Evolutionary conservation across 257 asterid species (phyloP), one percentile per base, ranked within the genome.

Genomic region (Capsicum chinense): DNA sequence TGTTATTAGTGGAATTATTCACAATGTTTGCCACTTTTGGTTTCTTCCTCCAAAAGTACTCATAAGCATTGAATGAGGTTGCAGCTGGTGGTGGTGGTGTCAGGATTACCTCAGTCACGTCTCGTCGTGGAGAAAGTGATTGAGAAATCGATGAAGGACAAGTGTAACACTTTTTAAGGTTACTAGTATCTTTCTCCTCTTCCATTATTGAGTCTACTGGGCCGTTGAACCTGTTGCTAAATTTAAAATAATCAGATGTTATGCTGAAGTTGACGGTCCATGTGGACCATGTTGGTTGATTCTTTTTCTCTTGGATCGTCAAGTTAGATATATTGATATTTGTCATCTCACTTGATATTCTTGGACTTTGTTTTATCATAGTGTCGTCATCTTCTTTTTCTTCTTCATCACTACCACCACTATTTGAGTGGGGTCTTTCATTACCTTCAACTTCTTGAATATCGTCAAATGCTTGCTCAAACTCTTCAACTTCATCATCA

Each of bases 31-130:
- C 57, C 39, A 68, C 58, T 35, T 79, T 57, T 56, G 88, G 83
- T 87, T 91, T 90, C 83, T 82, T 90, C 80, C 92, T 79, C 98
- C 98, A 95, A 85, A 93, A 93, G 85, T 92, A 91, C 63, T 93
- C 93, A 69, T 92, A 95, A 11, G 89, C 89, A 81, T 95, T 95
- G 86, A 92, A 86, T 15, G 95, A 87, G 33, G 91, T 47, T 21
- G 84, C 48, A 5, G 90, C 69, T 7, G 86, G 68, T 0, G 85
- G 39, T 16, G 91, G 67, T 26, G 88, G 78, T 59, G 33, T 4
- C 2, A 89, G 85, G 59, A 89, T 83, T 60, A 90, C 64, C 21
- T 88, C 88, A 6, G 91, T 80, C 86, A 76, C 86, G 56, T 82
- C 59, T 1, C 84, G 89, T 9, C 78, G 80, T 33, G 92, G 90